Conservation (phyloP, 345 rosid species). For the Carallia brachiata region DNA sequence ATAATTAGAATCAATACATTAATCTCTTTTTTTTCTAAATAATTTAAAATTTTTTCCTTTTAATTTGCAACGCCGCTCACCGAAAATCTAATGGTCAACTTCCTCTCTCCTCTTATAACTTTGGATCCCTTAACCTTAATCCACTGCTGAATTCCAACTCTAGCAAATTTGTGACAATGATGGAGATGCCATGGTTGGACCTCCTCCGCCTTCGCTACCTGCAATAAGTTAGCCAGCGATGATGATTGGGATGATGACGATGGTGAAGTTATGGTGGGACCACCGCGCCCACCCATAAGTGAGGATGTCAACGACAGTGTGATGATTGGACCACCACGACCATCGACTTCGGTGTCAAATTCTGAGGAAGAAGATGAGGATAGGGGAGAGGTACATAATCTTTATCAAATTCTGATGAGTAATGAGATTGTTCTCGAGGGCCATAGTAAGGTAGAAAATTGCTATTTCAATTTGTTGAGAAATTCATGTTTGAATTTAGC, state of each 20-base stretch:
- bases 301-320: slow-evolving; percentile 28
- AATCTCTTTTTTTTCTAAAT: no score
- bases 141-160: slow-evolving; percentile 22
- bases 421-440: slow-evolving; percentile 94
- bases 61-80: slow-evolving; percentile 70
- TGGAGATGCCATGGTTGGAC: slow-evolving; percentile 15
- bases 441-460: slow-evolving; percentile 60
- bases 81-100: slow-evolving; percentile 43
- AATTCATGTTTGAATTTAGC: no score
- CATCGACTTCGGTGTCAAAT: slow-evolving; percentile 29
- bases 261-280: slow-evolving; percentile 47
- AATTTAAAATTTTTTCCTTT: no score
- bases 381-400: slow-evolving; percentile 48
- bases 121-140: slow-evolving; percentile 34
- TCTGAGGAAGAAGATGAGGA: slow-evolving; percentile 50
- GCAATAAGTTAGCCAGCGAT: slow-evolving; percentile 9
- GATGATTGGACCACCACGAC: slow-evolving; percentile 25
- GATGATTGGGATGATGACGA: slow-evolving; percentile 14
- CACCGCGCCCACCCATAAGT: slow-evolving; percentile 42
- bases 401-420: slow-evolving; percentile 60
- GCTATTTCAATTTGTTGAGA: no score
- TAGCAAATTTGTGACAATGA: not conserved
- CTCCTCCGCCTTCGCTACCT: slow-evolving; percentile 26
- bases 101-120: slow-evolving; percentile 43
- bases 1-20: no score